phyloP scores from a whole-genome alignment of 1,284 basidiomycete genomes.

The Boletus semigastroideus region DNA sequence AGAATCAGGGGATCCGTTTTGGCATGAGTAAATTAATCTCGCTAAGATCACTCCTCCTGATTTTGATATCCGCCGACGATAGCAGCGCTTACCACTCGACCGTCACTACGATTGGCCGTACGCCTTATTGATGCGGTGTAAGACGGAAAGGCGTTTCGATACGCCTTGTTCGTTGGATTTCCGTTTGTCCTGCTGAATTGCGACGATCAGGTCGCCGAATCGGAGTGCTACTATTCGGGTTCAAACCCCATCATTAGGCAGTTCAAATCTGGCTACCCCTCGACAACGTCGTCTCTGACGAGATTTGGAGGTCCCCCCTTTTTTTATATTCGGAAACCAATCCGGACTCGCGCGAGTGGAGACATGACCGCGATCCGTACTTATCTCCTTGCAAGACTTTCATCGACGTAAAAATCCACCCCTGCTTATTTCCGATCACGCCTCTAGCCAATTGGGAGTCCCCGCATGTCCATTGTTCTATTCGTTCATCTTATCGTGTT shows the following conservation, averaged over 20 bases:
- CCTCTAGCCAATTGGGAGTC: not conserved
- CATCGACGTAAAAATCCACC: constrained; percentile 9
- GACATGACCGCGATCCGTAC: not conserved
- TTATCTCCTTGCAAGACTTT: not conserved
- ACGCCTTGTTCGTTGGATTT: not conserved
- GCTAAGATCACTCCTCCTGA: not conserved
- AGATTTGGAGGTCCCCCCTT: not conserved
- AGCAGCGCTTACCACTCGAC: too few species aligned
- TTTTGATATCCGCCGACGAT: not conserved
- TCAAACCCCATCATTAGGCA: too few species aligned
- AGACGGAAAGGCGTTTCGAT: not conserved
- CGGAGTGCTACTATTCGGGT: too few species aligned
- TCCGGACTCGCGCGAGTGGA: not conserved
- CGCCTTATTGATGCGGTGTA: not conserved
- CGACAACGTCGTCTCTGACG: not conserved
- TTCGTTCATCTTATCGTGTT: not conserved
- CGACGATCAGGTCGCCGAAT: constrained; percentile 1
- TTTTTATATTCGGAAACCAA: not conserved
- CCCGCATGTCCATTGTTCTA: too few species aligned
- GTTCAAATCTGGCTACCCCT: too few species aligned
- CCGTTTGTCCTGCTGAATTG: not conserved
- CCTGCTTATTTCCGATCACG: constrained; percentile 12
- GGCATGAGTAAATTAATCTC: not conserved
- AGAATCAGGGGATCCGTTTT: too few species aligned
- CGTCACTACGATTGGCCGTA: too few species aligned